Base-by-base conservation (phyloP, 2,329 filamentous ascomycete species). In the Xylariaceae sp. region DNA sequence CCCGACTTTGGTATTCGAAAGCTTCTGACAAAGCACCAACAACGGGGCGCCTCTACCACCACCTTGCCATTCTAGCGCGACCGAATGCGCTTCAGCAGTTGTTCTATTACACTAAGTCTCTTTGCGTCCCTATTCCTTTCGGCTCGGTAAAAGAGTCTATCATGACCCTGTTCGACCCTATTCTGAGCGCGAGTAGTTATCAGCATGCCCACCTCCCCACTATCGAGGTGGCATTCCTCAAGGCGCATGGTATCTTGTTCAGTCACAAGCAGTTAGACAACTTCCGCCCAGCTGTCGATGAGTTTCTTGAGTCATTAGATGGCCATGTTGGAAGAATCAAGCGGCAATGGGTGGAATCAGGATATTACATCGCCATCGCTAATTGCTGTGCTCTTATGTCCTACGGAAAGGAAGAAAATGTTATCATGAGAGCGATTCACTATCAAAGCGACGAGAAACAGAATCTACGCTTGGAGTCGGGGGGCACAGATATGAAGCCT, bases 21-120 rank as follows among this genome's bases (percentile, higher is more conserved):
- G 91, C 91, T 0, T 90, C 90, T 0, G 89, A 96, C 64, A 87
- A 87, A 24, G 85, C 86, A 0, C 91, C 93, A 0, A 83, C 82
- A 0, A 87, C 89, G 0, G 94, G 94, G 0, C 81, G 93, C 0
- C 79, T 98, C 0, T 95, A 96, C 57, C 92, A 98, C 64, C 92
- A 97, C 67, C 77, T 97, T 0, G 94, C 92, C 0, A 93, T 94
- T 23, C 72, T 94, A 0, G 88, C 90, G 0, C 76, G 89, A 0
- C 88, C 89, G 0, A 87, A 90, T 57, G 82, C 83, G 0, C 73
- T 92, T 0, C 85, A 88, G 53, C 90, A 94, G 68, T 73, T 93
- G 0, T 92, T 85, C 65, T 90, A 85, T 58, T 94, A 92, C 62
- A 75, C 81, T 0, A 91, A 91, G 60, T 86, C 87, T 0, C 78